Evolutionary conservation across 1,284 basidiomycete genomes (phyloP).

Genomic region (Trichosporon inkin): DNA sequence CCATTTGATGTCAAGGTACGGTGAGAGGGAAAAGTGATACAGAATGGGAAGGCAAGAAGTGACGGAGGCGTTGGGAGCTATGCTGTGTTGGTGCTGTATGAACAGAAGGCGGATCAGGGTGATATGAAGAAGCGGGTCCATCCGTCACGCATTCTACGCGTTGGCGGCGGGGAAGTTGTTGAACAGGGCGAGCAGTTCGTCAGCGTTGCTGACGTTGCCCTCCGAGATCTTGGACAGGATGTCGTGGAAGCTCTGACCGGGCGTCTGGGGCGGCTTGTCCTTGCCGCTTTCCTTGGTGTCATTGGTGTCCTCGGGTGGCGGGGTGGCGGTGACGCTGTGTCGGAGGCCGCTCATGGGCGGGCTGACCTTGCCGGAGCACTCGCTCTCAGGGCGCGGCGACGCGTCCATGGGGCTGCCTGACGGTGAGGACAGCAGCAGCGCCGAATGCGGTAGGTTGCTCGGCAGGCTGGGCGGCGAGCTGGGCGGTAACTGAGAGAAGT

Average conservation of each 20-base stretch:
- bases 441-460: constrained; percentile 32
- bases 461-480: constrained; percentile 36
- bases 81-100: neutral
- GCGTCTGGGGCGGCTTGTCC: neutral
- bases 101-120: too few relatives aligned
- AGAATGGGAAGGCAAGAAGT: too few relatives aligned
- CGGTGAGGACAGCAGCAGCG: constrained; percentile 33
- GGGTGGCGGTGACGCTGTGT: constrained; percentile 12
- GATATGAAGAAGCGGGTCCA: too few relatives aligned
- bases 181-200: constrained; percentile 24
- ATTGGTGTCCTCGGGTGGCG: neutral
- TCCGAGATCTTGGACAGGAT: constrained; percentile 17
- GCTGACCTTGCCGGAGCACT: constrained; percentile 11
- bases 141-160: neutral
- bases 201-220: constrained; percentile 8
- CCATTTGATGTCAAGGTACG: neutral
- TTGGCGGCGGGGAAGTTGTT: constrained; percentile 18
- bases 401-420: constrained; percentile 12
- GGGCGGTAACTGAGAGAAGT: constrained; percentile 43
- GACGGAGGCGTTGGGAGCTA: neutral
- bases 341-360: constrained; percentile 12
- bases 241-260: constrained; percentile 12
- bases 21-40: neutral
- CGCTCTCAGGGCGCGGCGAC: constrained; percentile 12
- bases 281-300: neutral